Evolutionary conservation across 768 basidiomycete species (phyloP), one percentile per base, ranked within the genome.

Genomic region (Mycena capillaripes): DNA sequence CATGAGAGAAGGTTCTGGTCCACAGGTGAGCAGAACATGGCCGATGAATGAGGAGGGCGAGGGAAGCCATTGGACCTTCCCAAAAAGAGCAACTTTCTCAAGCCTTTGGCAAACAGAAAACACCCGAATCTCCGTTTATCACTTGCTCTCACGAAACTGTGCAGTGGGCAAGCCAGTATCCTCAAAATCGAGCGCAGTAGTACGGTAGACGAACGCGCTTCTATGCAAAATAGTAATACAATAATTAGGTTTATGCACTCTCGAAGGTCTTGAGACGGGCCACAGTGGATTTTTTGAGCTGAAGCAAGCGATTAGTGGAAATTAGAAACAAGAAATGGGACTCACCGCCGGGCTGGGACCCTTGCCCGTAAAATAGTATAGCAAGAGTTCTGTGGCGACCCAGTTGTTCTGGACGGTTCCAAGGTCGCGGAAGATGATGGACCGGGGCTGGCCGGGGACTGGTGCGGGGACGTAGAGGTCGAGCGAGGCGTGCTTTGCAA

Each of bases 311-410:
- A 21, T 50, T 14, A 21, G 67, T 36, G 14, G 14, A 55, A 53
- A 71, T 23, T 44, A 40, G 10, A 23, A 25, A 44, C 52, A 21
- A 53, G n/a, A 25, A n/a, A 21, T 55, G 16, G 36, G 38, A 85
- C 92, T 76, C 76, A 94, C 94, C 62, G 90, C 84, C 44, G 93
- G 92, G 79, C 94, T 95, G 17, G 92, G 87, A 12, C 90, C 91
- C 30, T 87, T 82, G 32, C 88, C 90, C 66, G 92, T 91, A 77
- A 95, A 94, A 78, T 95, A 95, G 56, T 93, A 89, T 60, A 93
- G 79, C 16, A 94, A 82, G 71, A 95, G 89, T 76, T 95, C 89
- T 14, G 87, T 89, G 0, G 93, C 90, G 17, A 95, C 87, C 93
- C 93, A 95, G 74, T 90, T 87, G 77, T 84, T 90, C 74, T 93